Evolutionary conservation across 2,329 filamentous ascomycete species (phyloP).

Genomic region (Dothideomycetidae sp.): DNA sequence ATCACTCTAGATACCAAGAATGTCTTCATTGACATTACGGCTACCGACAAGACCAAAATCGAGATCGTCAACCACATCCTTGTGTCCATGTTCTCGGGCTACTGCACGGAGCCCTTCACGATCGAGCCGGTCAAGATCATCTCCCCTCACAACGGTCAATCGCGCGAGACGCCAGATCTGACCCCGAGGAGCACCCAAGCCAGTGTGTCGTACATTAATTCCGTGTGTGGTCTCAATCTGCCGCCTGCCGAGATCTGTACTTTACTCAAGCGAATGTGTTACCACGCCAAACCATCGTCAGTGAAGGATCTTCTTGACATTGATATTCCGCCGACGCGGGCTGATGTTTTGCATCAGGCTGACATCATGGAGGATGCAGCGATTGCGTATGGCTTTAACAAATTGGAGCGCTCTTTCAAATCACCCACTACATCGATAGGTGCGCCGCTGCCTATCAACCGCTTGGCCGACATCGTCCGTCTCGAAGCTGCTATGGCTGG

Average conservation of each 20-base stretch:
- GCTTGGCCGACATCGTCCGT: conserved; percentile 81
- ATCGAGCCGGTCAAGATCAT: conserved; percentile 87
- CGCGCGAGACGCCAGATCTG: conserved; percentile 67
- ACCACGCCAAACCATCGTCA: conserved; percentile 60
- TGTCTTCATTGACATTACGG: conserved; percentile 93
- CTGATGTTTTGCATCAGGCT: conserved; percentile 89
- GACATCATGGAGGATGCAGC: conserved; percentile 98
- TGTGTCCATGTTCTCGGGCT: conserved; percentile 91
- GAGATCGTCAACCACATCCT: conserved; percentile 93
- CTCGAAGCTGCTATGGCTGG: conserved; percentile 83
- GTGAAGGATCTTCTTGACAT: conserved; percentile 55
- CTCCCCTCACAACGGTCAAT: conserved; percentile 78
- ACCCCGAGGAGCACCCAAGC: conserved; percentile 63
- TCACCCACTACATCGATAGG: conserved; percentile 77
- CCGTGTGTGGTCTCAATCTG: conserved; percentile 70
- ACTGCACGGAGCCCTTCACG: conserved; percentile 77
- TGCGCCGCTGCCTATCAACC: conserved; percentile 80
- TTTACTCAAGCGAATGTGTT: conserved; percentile 78
- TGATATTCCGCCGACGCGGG: conserved; percentile 72
- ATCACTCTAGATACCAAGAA: conserved; percentile 85
- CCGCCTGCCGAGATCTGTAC: conserved; percentile 61
- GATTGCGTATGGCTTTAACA: conserved; percentile 96
- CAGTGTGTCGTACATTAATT: conserved; percentile 86
- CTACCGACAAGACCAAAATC: conserved; percentile 88
- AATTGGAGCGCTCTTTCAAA: conserved; percentile 72